Percentiles rank a stretch among this genome's conserved stretches.
These are phyloP conservation scores for Cytidiella melzeri DNA, from an alignment of 768 basidiomycete genomes.

Conservation along the genomic window DNA sequence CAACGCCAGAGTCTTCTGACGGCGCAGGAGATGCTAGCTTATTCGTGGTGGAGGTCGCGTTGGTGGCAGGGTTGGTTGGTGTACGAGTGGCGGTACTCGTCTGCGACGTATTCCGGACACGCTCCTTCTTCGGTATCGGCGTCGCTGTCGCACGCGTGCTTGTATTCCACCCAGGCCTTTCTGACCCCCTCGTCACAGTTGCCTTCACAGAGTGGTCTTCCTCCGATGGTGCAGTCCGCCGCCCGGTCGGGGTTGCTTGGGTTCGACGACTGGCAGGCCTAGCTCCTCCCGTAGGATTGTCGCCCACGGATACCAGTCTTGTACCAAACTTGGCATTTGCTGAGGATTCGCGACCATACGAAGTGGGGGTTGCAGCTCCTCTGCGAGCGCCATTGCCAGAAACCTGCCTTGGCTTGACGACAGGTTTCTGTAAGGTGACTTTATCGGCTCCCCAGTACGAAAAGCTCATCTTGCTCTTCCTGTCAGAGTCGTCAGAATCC, in stretches of 20 bases:
- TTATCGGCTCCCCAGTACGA: conserved; percentile 93
- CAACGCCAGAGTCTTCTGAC: conserved; percentile 78
- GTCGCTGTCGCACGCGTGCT: conserved; percentile 40
- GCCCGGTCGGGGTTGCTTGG: conserved; percentile 36
- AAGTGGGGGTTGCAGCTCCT: conserved; percentile 36
- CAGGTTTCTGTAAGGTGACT: conserved; percentile 78
- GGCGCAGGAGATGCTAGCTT: conserved; percentile 65
- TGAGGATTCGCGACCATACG: conserved; percentile 75
- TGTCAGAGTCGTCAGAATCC: conserved; percentile 82
- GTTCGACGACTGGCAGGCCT: conserved; percentile 66
- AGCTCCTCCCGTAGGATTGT: conserved; percentile 25
- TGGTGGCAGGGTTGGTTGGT: conserved; percentile 12
- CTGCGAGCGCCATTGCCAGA: conserved; percentile 27
- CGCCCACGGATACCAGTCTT: conserved; percentile 65
- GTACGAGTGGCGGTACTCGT: conserved; percentile 43
- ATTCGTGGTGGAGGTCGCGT: conserved; percentile 29
- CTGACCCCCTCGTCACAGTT: conserved; percentile 58
- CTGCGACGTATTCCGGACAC: conserved; percentile 67
- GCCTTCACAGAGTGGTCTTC: conserved; percentile 61
- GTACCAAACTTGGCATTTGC: conserved; percentile 93
- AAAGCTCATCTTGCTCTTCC: conserved; percentile 91
- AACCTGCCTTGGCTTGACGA: conserved; percentile 43
- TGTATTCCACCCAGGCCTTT: conserved; percentile 57
- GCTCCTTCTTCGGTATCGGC: conserved; percentile 40
- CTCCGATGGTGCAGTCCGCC: conserved; percentile 42